These are phyloP conservation scores for Przewalskia tangutica DNA, from an alignment of 257 asterid genomes.

Conservation along the genomic window DNA sequence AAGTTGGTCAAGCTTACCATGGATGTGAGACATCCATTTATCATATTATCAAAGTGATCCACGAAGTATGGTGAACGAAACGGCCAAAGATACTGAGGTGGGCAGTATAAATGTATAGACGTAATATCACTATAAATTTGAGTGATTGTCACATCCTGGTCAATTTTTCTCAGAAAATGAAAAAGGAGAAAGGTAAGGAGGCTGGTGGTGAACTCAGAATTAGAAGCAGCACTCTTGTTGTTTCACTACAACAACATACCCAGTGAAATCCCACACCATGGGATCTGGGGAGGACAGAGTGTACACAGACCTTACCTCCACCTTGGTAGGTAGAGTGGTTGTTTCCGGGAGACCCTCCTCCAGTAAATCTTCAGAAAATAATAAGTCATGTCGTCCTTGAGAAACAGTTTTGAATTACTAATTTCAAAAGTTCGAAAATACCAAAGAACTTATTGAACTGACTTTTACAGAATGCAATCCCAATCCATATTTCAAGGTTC, in stretches of 20 bases:
- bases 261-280: too few relatives aligned
- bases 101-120: neutral
- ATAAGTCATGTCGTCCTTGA: neutral
- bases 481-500: neutral
- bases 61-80: neutral
- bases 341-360: too few relatives aligned
- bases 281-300: too few relatives aligned
- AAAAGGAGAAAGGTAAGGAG: neutral
- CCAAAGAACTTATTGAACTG: neutral
- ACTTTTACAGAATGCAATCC: neutral
- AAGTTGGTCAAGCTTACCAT: neutral
- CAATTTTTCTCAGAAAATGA: neutral
- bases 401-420: neutral
- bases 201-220: neutral
- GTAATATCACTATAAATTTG: neutral
- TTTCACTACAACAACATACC: too few relatives aligned
- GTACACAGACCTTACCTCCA: too few relatives aligned
- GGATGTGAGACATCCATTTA: neutral
- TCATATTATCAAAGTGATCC: neutral
- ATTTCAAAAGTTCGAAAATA: neutral
- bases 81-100: neutral
- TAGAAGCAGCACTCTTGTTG: neutral
- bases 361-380: neutral
- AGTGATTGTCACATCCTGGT: neutral
- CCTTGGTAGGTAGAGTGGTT: too few relatives aligned